phyloP scores from a whole-genome alignment of 495 filamentous ascomycete genomes.

The Platismatia glauca region DNA sequence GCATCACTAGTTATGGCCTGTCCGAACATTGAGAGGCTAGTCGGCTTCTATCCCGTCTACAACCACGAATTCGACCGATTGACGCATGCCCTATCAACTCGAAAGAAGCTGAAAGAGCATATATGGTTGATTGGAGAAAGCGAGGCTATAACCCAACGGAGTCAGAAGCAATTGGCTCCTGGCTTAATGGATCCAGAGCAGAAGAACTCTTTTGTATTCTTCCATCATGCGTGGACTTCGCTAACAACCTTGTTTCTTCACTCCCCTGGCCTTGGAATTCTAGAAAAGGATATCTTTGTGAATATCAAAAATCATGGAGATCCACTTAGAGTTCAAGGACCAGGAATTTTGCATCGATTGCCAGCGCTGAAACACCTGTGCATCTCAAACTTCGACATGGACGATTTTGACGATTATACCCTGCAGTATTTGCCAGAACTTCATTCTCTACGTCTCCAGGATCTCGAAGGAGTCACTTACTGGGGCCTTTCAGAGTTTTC shows the following conservation, averaged over 20 bases:
- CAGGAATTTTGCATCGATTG: conserved; percentile 45
- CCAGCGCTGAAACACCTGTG: conserved; percentile 65
- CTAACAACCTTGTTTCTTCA: conserved; percentile 70
- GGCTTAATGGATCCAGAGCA: conserved; percentile 52
- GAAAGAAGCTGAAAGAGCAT: conserved; percentile 64
- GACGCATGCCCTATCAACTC: conserved; percentile 69
- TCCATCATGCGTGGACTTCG: conserved; percentile 60
- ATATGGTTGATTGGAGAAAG: conserved; percentile 63
- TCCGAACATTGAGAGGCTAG: conserved; percentile 68
- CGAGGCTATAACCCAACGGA: conserved; percentile 35
- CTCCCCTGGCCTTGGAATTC: conserved; percentile 48
- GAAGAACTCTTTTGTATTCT: conserved; percentile 58
- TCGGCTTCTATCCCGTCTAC: conserved; percentile 63
- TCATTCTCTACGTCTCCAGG: conserved; percentile 63
- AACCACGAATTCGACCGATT: conserved; percentile 65
- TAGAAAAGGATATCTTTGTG: conserved; percentile 60
- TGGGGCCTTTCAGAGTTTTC: conserved; percentile 66
- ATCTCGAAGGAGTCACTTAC: conserved; percentile 68
- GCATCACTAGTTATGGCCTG: conserved; percentile 81
- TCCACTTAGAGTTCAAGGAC: conserved; percentile 16
- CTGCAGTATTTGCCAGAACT: conserved; percentile 63
- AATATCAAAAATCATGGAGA: conserved; percentile 32
- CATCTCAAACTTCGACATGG: conserved; percentile 61
- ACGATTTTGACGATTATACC: conserved; percentile 63
- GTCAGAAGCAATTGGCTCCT: conserved; percentile 38